These are phyloP conservation scores for Diaporthe sp. DNA, from an alignment of 2,329 filamentous ascomycete genomes.

Conservation along the genomic window DNA sequence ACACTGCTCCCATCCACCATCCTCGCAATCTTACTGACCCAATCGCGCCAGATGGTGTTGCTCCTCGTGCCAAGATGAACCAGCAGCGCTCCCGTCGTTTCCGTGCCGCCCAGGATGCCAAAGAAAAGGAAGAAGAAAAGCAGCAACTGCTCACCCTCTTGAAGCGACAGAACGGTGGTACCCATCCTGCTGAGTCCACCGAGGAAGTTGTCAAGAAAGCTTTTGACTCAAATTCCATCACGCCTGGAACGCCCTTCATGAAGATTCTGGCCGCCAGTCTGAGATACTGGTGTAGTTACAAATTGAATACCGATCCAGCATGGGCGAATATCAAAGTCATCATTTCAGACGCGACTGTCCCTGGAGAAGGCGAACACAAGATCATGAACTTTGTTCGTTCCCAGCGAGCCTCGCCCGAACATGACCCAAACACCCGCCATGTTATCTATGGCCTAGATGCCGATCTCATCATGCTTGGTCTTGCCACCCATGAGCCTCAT, in stretches of 20 bases:
- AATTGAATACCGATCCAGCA: slow-evolving; percentile 94
- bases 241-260: slow-evolving; percentile 98
- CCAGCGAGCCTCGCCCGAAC: slow-evolving; percentile 88
- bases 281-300: slow-evolving; percentile 97
- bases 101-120: slow-evolving; percentile 91
- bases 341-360: slow-evolving; percentile 97
- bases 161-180: slow-evolving; percentile 80
- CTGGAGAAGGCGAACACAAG: slow-evolving; percentile 98
- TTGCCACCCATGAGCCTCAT: slow-evolving; percentile 96
- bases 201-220: slow-evolving; percentile 83
- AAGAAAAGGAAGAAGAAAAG: slow-evolving; percentile 93
- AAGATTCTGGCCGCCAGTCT: slow-evolving; percentile 90
- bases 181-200: slow-evolving; percentile 70
- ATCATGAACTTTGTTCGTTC: slow-evolving; percentile 99
- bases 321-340: slow-evolving; percentile 98
- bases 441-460: slow-evolving; percentile 99
- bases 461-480: slow-evolving; percentile 97
- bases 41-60: slow-evolving; percentile 81
- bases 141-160: slow-evolving; percentile 88
- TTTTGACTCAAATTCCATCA: slow-evolving; percentile 90
- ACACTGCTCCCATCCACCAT: not conserved
- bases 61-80: slow-evolving; percentile 99
- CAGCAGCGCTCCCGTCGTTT: slow-evolving; percentile 97
- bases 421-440: slow-evolving; percentile 96
- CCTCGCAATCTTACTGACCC: slow-evolving; percentile 45